Base-by-base conservation (phyloP, 208 protist species). In the Leptomonas pyrrhocoris region DNA sequence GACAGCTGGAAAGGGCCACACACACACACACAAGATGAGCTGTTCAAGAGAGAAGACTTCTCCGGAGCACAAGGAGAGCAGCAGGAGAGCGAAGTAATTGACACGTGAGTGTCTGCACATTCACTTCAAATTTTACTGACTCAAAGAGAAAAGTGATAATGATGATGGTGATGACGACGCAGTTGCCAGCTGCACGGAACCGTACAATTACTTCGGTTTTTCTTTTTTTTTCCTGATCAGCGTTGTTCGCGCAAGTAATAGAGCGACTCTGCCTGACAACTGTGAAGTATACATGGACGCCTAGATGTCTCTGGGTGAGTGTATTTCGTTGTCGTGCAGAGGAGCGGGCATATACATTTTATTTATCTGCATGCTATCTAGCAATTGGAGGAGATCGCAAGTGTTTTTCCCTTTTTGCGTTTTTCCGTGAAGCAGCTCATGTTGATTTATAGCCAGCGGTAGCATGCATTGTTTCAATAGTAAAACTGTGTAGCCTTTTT, bases 211-310 rank as follows among this genome's bases (percentile, higher is more conserved):
- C 43, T 28, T 16, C 27, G 36, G 56, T 68, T 68, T 45, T 57
- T 64, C 23, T 51, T 51, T 34, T 38, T 66, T 69, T 45, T 58
- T 45, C 42, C 4, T 38, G 49, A 50, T 57, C 28, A 21, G 18
- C 42, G 34, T 16, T 59, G 63, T 69, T 69, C 53, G 63, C 54
- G 54, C 28, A 38, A 34, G 60, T 66, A 55, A 66, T 66, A 66
- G 60, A 66, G 60, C 60, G 60, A 66, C 60, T 66, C 46, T 66
- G 60, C 31, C 1, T 25, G 15, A 46, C 21, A 34, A 18, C 4
- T 27, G 2, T 49, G 31, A 36, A 50, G 2, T 5, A 46, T 18
- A 27, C 31, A 25, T 36, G 6, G 2, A 19, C 28, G 16, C n/a
- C 11, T 55, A 25, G 36, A 30, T 42, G 25, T 6, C 6, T 58